Percentiles rank a stretch among this genome's conserved stretches.
phyloP scores from a whole-genome alignment of 2,329 filamentous ascomycete genomes.

The Phaeosphaeria sp. region DNA sequence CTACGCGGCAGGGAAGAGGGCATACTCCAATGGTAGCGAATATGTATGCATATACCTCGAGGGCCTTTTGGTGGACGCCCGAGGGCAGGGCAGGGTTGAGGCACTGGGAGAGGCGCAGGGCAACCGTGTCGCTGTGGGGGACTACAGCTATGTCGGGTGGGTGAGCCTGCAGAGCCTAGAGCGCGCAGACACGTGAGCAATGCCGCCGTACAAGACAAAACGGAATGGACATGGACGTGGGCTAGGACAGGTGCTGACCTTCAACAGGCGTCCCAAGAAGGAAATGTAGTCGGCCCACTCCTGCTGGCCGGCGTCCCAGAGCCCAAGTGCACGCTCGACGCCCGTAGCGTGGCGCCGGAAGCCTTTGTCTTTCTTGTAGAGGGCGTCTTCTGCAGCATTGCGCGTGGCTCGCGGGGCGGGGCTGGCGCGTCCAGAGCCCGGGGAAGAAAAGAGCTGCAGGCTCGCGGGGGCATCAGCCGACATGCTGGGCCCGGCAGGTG shows the following conservation, averaged over 20 bases:
- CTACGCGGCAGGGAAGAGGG: neutral
- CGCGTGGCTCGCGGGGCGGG: slow-evolving; percentile 78
- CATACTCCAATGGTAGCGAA: slow-evolving; percentile 82
- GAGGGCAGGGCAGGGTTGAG: slow-evolving; percentile 91
- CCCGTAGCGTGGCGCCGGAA: slow-evolving; percentile 89
- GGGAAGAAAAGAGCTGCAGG: slow-evolving; percentile 65
- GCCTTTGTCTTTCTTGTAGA: slow-evolving; percentile 66
- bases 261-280: slow-evolving; percentile 87
- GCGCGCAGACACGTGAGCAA: slow-evolving; percentile 29
- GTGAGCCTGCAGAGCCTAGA: slow-evolving; percentile 84
- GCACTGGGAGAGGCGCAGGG: slow-evolving; percentile 93
- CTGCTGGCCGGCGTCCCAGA: slow-evolving; percentile 92
- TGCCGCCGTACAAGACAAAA: slow-evolving; percentile 6
- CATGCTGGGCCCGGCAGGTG: slow-evolving; percentile 40
- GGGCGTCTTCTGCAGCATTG: slow-evolving; percentile 73
- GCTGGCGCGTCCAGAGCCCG: slow-evolving; percentile 82
- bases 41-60: slow-evolving; percentile 91
- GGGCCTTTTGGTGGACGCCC: slow-evolving; percentile 94
- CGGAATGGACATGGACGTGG: neutral
- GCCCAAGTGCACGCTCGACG: slow-evolving; percentile 83
- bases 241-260: slow-evolving; percentile 61
- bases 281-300: slow-evolving; percentile 99
- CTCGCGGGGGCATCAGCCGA: slow-evolving; percentile 47
- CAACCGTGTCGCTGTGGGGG: slow-evolving; percentile 81
- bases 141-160: slow-evolving; percentile 74